Percentiles rank a stretch among this genome's conserved stretches.
These are phyloP conservation scores for Podospora fimiseda DNA, from an alignment of 495 filamentous ascomycete species.

Conservation along the genomic window DNA sequence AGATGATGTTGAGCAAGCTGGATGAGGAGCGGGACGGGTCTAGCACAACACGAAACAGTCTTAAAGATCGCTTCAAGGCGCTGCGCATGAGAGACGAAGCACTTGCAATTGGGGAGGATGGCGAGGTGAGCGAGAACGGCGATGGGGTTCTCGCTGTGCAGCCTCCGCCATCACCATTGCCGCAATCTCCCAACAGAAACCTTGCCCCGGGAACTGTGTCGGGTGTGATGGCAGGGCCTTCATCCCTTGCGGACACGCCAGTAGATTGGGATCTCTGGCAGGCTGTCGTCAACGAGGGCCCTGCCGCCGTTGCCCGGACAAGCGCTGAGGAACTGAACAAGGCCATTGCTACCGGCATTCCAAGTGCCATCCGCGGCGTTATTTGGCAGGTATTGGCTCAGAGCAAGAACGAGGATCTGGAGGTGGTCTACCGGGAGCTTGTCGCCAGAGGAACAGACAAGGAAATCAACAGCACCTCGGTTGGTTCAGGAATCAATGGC, in stretches of 20 bases:
- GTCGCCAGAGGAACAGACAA: constrained; percentile 75
- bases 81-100: constrained; percentile 76
- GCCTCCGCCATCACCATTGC: constrained; percentile 42
- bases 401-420: constrained; percentile 84
- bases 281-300: constrained; percentile 86
- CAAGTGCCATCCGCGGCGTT: constrained; percentile 87
- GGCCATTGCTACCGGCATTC: constrained; percentile 90
- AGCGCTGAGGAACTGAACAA: constrained; percentile 82
- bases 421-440: constrained; percentile 80
- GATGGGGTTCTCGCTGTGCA: constrained; percentile 30
- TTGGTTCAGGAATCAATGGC: constrained; percentile 32
- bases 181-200: constrained; percentile 45
- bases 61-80: constrained; percentile 82
- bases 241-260: constrained; percentile 55
- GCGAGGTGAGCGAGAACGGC: constrained; percentile 50
- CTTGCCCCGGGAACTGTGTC: constrained; percentile 79
- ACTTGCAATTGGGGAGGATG: constrained; percentile 44
- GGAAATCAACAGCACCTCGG: constrained; percentile 48
- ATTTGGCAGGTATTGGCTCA: constrained; percentile 97
- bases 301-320: constrained; percentile 73
- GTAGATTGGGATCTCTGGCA: constrained; percentile 99
- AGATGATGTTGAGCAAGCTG: constrained; percentile 63
- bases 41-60: constrained; percentile 54
- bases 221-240: constrained; percentile 64
- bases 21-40: constrained; percentile 56